Evolutionary conservation across 2,329 filamentous ascomycete species (phyloP), one percentile per base, ranked within the genome.

Genomic region (Penicillium sumatraense): DNA sequence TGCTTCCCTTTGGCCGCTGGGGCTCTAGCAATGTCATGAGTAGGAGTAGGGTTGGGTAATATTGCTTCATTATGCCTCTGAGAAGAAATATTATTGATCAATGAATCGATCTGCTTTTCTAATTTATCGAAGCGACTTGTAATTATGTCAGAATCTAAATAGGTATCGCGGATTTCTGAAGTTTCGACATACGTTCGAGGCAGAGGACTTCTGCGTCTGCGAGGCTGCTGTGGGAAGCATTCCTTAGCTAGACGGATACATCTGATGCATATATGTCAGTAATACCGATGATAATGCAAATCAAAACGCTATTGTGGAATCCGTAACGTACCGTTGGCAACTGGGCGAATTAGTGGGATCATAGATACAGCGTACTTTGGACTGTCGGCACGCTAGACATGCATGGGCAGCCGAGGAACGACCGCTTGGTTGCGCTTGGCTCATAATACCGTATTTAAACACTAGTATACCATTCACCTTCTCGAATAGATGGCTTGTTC

Each of bases 361-460:
- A 21, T 46, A 46, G 42, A 31, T 46, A 14, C 42, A 46, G 42
- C 42, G 42, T 9, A 46, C 42, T 13, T 46, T 46, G 26, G 42
- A 46, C 7, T 31, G 42, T 27, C 42, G 26, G 21, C 42, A 46
- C 1, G 42, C 42, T 31, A 46, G 16, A 31, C 42, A 46, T 4
- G 42, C 42, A 46, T 46, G 42, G 27, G 27, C 18, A 13, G 27
- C 18, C 13, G 42, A 16, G 6, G 26, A 31, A 11, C 42, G 42
- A 9, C 42, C 42, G 16, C 16, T 31, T 10, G 26, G 16, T 5
- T 46, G 16, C 7, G 10, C 4, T n/a, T 31, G 26, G 18, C 16
- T 46, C 42, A 46, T 46, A 10, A 33, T 46, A 4, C 26, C 7
- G 26, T 10, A 14, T 10, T 21, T 2, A 4, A 31, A 14, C n/a